These are phyloP conservation scores for Neopestalotiopsis rosae DNA, from an alignment of 2,329 filamentous ascomycete species.

Conservation along the genomic window DNA sequence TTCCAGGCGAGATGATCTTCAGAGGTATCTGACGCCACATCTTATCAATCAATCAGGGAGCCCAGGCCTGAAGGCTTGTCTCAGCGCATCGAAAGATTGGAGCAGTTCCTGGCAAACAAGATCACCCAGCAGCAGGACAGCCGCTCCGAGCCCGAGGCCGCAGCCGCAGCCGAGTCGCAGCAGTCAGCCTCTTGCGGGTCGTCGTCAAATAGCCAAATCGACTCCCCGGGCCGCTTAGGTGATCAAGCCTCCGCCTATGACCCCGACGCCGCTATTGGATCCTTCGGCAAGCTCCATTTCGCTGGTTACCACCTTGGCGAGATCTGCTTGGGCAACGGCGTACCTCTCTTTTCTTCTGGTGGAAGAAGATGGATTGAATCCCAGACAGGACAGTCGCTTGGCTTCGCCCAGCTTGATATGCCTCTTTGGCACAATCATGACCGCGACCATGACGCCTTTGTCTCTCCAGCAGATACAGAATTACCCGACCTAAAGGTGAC, in stretches of 20 bases:
- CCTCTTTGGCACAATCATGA: slow-evolving; percentile 24
- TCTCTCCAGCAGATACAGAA: slow-evolving; percentile 21
- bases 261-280: background rate
- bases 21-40: background rate
- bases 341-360: slow-evolving; percentile 53
- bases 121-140: background rate
- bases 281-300: slow-evolving; percentile 48
- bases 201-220: background rate
- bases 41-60: slow-evolving; percentile 3
- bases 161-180: background rate
- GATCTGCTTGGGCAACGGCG: slow-evolving; percentile 51
- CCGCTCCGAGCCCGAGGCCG: background rate
- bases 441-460: background rate
- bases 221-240: slow-evolving; percentile 10
- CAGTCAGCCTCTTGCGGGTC: background rate
- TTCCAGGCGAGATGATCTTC: background rate
- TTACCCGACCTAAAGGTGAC: slow-evolving; percentile 43
- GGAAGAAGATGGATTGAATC: slow-evolving; percentile 54
- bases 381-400: slow-evolving; percentile 45
- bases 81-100: slow-evolving; percentile 13
- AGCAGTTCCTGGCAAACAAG: slow-evolving; percentile 11
- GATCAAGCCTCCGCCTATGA: background rate
- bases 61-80: background rate
- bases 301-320: slow-evolving; percentile 52
- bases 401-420: slow-evolving; percentile 25